Percentiles rank a stretch among this genome's conserved stretches.
Evolutionary conservation across 2,329 filamentous ascomycete species (phyloP).

Genomic region (Xenoacremonium recifei): DNA sequence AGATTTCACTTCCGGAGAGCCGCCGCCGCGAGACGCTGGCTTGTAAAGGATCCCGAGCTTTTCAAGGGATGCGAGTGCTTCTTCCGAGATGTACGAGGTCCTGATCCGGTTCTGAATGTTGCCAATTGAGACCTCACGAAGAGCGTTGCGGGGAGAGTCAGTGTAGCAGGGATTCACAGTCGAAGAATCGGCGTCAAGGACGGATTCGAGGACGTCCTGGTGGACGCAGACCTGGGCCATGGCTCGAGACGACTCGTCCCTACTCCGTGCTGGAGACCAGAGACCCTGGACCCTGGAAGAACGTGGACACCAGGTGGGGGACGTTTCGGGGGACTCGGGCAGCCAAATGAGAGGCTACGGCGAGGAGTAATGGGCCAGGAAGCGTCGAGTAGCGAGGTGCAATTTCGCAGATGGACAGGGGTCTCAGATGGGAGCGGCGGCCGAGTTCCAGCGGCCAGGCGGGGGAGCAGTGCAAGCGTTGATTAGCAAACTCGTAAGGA

Average conservation of each 20-base stretch:
- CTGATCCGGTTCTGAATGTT: slow-evolving; percentile 24
- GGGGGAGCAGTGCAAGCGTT: slow-evolving; percentile 6
- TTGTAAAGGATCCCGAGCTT: slow-evolving; percentile 4
- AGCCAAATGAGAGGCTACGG: slow-evolving; percentile 13
- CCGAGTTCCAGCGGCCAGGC: slow-evolving; percentile 14
- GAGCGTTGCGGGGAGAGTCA: slow-evolving; percentile 15
- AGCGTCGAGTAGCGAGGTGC: slow-evolving; percentile 15
- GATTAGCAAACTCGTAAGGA: background rate
- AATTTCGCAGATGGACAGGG: slow-evolving; percentile 27
- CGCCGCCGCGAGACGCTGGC: slow-evolving; percentile 1
- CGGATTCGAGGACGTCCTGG: slow-evolving; percentile 13
- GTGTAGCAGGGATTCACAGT: background rate
- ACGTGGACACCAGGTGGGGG: background rate
- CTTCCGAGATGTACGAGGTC: slow-evolving; percentile 11
- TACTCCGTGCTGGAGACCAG: background rate
- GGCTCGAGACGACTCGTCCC: background rate
- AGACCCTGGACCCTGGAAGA: background rate
- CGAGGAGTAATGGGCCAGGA: slow-evolving; percentile 14
- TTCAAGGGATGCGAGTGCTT: background rate
- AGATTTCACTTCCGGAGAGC: slow-evolving; percentile 6
- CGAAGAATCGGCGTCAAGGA: slow-evolving; percentile 3
- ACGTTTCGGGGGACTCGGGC: background rate
- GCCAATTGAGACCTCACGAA: slow-evolving; percentile 27
- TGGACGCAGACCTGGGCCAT: slow-evolving; percentile 2
- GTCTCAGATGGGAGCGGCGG: slow-evolving; percentile 4